phyloP scores from a whole-genome alignment of 140 eudicot species.

The Cichorium intybus region DNA sequence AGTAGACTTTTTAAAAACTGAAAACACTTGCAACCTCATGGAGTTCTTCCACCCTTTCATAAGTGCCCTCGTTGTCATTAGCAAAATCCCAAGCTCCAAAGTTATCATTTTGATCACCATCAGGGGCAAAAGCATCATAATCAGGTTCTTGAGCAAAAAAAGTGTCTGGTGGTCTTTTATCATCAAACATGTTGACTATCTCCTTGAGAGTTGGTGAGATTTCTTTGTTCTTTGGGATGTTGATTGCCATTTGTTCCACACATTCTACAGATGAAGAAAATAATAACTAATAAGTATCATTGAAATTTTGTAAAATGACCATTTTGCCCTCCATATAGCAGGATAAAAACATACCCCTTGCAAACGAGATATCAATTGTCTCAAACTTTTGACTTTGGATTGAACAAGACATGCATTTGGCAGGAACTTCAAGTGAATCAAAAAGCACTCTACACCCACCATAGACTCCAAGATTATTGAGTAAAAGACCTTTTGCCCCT shows the following conservation, averaged over 20 bases:
- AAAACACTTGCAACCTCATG: conserved; percentile 45
- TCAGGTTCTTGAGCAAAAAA: conserved; percentile 31
- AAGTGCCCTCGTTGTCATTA: conserved; percentile 44
- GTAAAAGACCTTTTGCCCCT: conserved; percentile 84
- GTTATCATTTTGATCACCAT: conserved; percentile 46
- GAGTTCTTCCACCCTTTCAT: conserved; percentile 45
- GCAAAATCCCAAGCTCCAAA: conserved; percentile 47
- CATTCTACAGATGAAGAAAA: conserved; percentile 40
- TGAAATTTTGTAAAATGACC: background rate
- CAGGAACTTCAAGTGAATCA: conserved; percentile 89
- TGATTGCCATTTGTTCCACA: conserved; percentile 58
- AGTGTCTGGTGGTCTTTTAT: conserved; percentile 37
- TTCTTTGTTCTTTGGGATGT: conserved; percentile 43
- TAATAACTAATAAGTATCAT: background rate
- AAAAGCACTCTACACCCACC: conserved; percentile 74
- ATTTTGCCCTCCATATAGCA: background rate
- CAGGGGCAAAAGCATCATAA: conserved; percentile 33
- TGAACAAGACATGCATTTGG: conserved; percentile 43
- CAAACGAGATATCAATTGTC: conserved; percentile 58
- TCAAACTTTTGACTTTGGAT: conserved; percentile 29
- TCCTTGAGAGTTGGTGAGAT: conserved; percentile 76
- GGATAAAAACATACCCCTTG: conserved; percentile 47
- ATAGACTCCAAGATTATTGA: conserved; percentile 86
- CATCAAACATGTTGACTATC: conserved; percentile 52
- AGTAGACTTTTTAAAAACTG: background rate